Evolutionary conservation across 371 early-diverging fungal species (phyloP), one percentile per base, ranked within the genome.

Genomic region (Coemansia sp.): DNA sequence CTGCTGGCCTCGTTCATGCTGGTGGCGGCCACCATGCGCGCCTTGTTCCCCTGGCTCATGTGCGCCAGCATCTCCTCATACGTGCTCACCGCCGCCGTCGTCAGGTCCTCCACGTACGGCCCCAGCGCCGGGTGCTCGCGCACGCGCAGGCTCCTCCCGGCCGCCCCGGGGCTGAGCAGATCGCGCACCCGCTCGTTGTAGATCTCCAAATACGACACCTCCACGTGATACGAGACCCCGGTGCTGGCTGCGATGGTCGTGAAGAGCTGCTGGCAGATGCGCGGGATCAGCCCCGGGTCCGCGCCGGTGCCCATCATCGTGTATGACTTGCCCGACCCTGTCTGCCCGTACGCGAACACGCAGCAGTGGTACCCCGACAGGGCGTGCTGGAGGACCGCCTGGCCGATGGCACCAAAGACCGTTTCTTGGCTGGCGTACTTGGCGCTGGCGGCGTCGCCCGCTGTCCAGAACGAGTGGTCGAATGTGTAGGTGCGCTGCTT

Each of bases 301-400:
- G 18, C 18, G 16, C 86, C 88, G 69, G 81, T 80, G 69, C 95
- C 93, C 60, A 98, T 81, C 99, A 99, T 99, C 0, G 99, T 99
- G 78, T 90, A 92, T 0, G 99, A 99, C 78, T 99, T 99, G 36
- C 99, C 99, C 67, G 89, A 89, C 37, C 95, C 96, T 10, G 99
- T 98, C 80, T 98, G 99, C 0, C 99, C 99, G 81, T 98, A 98
- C 55, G 99, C 99, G 84, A 99, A 97, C 42, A 94, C 90, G 80
- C 91, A 91, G 50, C 89, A 87, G 70, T 93, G 91, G 77, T 93
- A 94, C 29, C 94, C 94, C 37, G 82, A 84, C 64, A 94, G 89
- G 2, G 94, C 90, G 64, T 96, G 94, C 64, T 90, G 86, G 16
- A 94, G 77, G 32, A 96, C 72, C 8, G 88, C 88, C 16, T 75